Conservation (phyloP, 2,329 filamentous ascomycete species). For the Colletotrichum noveboracense region DNA sequence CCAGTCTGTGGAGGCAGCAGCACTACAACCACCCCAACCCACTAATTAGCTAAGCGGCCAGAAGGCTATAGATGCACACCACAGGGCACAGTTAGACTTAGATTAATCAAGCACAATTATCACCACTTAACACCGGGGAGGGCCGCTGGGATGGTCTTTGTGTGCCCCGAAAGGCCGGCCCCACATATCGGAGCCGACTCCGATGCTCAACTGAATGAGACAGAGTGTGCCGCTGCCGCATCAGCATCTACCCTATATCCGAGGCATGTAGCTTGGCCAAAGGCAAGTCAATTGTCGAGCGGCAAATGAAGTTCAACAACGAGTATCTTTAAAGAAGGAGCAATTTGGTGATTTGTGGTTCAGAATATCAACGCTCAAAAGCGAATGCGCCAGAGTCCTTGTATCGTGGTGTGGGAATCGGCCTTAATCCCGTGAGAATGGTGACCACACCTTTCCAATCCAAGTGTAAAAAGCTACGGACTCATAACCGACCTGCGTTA, state of each 20-base stretch:
- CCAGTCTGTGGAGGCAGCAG: no score
- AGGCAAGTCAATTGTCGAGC: background rate
- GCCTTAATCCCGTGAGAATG: background rate
- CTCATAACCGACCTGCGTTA: background rate
- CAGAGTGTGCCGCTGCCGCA: background rate
- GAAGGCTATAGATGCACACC: no score
- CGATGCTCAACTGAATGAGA: background rate
- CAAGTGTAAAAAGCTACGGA: background rate
- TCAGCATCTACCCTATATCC: background rate
- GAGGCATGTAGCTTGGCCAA: background rate
- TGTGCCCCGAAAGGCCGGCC: background rate
- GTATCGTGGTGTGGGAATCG: background rate
- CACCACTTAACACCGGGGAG: background rate
- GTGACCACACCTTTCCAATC: background rate
- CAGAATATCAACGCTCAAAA: background rate
- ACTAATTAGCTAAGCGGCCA: no score
- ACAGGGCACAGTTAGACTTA: no score
- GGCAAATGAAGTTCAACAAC: rapidly evolving
- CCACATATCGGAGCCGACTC: background rate
- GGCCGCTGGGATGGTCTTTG: background rate
- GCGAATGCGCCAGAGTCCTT: background rate
- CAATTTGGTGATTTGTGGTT: background rate
- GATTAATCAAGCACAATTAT: no score
- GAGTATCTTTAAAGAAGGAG: background rate
- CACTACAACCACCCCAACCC: no score